phyloP scores from a whole-genome alignment of 768 basidiomycete species.

The Cystobasidium ongulense region DNA sequence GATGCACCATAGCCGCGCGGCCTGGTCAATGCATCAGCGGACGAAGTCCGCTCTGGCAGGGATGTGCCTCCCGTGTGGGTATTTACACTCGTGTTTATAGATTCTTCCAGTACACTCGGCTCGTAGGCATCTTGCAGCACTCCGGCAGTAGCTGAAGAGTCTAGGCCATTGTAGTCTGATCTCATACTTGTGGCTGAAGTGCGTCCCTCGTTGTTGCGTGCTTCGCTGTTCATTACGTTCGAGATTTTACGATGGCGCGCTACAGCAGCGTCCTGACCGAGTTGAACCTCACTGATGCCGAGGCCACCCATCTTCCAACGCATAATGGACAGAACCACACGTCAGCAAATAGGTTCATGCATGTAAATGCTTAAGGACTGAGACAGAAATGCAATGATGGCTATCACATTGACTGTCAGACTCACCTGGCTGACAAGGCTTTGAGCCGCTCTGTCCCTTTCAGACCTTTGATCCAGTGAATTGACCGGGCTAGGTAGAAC shows the following conservation, averaged over 20 bases:
- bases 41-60: neutral
- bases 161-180: neutral
- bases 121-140: constrained; percentile 8
- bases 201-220: neutral
- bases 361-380: neutral
- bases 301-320: constrained; percentile 8
- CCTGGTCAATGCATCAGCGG: neutral
- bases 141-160: neutral
- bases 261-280: neutral
- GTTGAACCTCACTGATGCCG: neutral
- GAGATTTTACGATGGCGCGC: neutral
- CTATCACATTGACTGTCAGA: neutral
- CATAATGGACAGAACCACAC: neutral
- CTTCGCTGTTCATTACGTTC: neutral
- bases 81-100: neutral
- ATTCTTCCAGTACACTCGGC: neutral
- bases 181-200: neutral
- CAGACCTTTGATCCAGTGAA: neutral
- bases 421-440: neutral
- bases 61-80: neutral
- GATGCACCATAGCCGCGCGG: neutral
- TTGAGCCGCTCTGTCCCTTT: neutral
- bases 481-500: constrained; percentile 13
- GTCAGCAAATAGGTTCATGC: neutral
- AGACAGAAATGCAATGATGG: no score